A percentile compares a stretch with the other conserved stretches of the same genome.
These are phyloP conservation scores for Acacia melanoxylon DNA, from an alignment of 306 rosid genomes.

Conservation along the genomic window DNA sequence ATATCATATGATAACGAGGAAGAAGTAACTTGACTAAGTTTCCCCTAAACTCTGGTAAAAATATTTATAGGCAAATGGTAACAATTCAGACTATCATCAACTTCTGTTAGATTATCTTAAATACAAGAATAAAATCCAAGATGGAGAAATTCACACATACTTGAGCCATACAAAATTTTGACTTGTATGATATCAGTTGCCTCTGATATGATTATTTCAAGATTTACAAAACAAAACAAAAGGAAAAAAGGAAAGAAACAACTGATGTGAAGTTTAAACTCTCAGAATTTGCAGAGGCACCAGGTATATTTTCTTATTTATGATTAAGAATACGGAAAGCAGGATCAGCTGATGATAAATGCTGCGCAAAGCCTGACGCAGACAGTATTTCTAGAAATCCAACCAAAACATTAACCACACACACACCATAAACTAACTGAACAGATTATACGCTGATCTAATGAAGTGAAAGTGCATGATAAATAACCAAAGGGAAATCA, in stretches of 20 bases:
- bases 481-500: conserved; percentile 4
- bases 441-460: background rate
- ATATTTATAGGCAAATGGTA: background rate
- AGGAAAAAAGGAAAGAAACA: background rate
- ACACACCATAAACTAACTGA: background rate
- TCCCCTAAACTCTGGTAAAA: background rate
- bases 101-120: background rate
- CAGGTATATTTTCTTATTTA: background rate
- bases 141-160: background rate
- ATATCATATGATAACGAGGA: background rate
- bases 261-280: background rate
- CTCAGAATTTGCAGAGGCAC: background rate
- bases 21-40: background rate
- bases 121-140: background rate
- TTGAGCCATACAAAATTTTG: conserved; percentile 5
- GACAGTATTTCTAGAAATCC: background rate
- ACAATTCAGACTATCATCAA: background rate
- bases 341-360: background rate
- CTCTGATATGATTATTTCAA: background rate
- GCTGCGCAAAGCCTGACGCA: background rate
- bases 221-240: background rate
- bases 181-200: background rate
- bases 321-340: background rate
- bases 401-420: too few relatives aligned
- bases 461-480: background rate